phyloP scores from a whole-genome alignment of 139 green algal genomes.

The Mesotaenium endlicherianum region DNA sequence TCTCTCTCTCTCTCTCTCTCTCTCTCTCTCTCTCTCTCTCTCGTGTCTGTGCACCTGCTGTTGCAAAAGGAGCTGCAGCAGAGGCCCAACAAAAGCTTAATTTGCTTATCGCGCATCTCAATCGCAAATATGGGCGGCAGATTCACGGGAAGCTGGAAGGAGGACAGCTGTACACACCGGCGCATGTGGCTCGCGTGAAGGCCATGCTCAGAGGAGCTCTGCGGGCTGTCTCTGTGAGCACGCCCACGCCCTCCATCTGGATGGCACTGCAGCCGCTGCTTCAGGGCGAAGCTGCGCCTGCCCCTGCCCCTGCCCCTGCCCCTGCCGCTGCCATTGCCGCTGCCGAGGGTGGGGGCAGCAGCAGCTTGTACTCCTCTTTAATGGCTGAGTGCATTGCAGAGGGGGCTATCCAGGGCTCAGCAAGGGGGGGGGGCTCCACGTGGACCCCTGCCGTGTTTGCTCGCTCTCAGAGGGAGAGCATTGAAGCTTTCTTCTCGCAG shows the following conservation, averaged over 20 bases:
- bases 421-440: conserved; percentile 64
- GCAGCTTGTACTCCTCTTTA: conserved; percentile 7
- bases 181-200: conserved; percentile 76
- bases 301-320: background rate
- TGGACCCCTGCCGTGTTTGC: conserved; percentile 72
- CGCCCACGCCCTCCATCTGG: background rate
- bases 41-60: too few relatives aligned
- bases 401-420: conserved; percentile 60
- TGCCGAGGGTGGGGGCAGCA: background rate
- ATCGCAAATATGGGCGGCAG: conserved; percentile 6
- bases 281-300: background rate
- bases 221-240: conserved; percentile 57
- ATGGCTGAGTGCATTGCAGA: conserved; percentile 43
- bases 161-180: conserved; percentile 79
- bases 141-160: conserved; percentile 77
- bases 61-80: too few relatives aligned
- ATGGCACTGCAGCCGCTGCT: background rate
- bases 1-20: background rate
- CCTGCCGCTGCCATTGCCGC: background rate
- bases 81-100: too few relatives aligned
- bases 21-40: too few relatives aligned
- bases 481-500: conserved; percentile 70
- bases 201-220: conserved; percentile 77
- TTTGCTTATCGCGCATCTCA: background rate
- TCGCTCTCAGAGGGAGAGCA: conserved; percentile 64